phyloP scores from a whole-genome alignment of 2,329 filamentous ascomycete genomes.

The Talaromyces atroroseus region DNA sequence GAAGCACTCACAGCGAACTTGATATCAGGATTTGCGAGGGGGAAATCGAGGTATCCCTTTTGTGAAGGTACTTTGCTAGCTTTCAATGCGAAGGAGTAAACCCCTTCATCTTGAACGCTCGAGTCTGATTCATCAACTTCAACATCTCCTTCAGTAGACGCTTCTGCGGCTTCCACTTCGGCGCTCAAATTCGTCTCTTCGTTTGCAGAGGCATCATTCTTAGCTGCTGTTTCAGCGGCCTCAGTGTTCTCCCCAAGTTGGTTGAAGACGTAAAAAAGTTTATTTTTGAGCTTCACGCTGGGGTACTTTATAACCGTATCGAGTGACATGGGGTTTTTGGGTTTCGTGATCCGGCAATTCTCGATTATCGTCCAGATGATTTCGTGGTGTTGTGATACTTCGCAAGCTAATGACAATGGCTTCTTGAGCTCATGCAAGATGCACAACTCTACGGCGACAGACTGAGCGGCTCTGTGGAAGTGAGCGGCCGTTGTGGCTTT shows the following conservation, averaged over 20 bases:
- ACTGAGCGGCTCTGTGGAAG: slow-evolving; percentile 45
- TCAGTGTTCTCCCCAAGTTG: slow-evolving; percentile 25
- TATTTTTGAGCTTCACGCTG: slow-evolving; percentile 24
- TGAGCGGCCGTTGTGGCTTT: slow-evolving; percentile 31
- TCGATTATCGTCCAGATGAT: slow-evolving; percentile 28
- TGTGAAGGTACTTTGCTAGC: slow-evolving; percentile 23
- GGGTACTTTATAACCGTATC: slow-evolving; percentile 28
- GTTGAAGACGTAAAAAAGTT: slow-evolving; percentile 31
- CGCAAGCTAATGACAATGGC: slow-evolving; percentile 29
- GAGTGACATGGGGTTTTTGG: slow-evolving; percentile 18
- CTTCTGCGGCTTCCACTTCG: neutral
- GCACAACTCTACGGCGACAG: slow-evolving; percentile 53
- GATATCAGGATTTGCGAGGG: slow-evolving; percentile 53
- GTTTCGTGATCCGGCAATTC: slow-evolving; percentile 27
- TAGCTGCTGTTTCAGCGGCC: neutral
- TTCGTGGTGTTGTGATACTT: slow-evolving; percentile 26
- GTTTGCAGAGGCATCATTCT: neutral
- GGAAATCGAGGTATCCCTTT: slow-evolving; percentile 53
- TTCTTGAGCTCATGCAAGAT: slow-evolving; percentile 43
- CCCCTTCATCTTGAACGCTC: neutral
- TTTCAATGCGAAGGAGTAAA: slow-evolving; percentile 1
- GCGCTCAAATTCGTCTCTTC: neutral
- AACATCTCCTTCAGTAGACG: neutral
- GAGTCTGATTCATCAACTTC: neutral
- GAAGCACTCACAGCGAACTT: slow-evolving; percentile 66